Conservation (phyloP, 192 early-diverging fungal genomes). For the Umbelopsis vinacea region DNA sequence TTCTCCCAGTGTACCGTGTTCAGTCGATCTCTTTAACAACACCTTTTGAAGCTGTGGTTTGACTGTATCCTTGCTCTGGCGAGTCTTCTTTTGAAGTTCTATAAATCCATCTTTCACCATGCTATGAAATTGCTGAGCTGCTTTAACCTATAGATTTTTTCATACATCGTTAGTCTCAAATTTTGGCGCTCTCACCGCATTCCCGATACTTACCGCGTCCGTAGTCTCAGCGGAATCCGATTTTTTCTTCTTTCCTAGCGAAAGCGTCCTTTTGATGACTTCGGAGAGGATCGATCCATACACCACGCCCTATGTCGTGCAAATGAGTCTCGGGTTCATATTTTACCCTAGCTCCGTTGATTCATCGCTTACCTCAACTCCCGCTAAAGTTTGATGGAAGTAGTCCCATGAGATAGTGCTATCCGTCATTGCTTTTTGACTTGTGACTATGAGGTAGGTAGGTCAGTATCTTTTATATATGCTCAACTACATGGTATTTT, state of each 20-base stretch:
- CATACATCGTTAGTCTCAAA: not conserved
- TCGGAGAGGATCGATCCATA: conserved; percentile 35
- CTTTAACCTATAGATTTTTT: not conserved
- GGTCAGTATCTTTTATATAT: not conserved
- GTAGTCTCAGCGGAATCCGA: conserved; percentile 27
- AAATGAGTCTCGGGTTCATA: not conserved
- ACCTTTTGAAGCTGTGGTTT: conserved; percentile 34
- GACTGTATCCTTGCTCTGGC: conserved; percentile 28
- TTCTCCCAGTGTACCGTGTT: not conserved
- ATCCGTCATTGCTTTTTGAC: not conserved
- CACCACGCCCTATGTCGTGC: conserved; percentile 21
- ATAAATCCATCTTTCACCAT: conserved; percentile 23
- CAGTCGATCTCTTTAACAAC: conserved; percentile 17
- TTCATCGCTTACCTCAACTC: conserved; percentile 3
- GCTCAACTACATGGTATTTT: too few species aligned
- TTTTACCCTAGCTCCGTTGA: too few species aligned
- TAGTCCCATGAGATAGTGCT: conserved; percentile 18
- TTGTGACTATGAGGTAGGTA: not conserved
- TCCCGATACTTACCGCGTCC: conserved; percentile 28
- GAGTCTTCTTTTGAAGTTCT: conserved; percentile 19
- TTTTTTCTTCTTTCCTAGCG: conserved; percentile 31
- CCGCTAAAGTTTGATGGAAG: conserved; percentile 24
- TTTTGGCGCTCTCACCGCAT: not conserved
- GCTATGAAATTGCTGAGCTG: conserved; percentile 19
- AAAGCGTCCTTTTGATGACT: conserved; percentile 29